Evolutionary conservation across 1,284 basidiomycete genomes (phyloP).

Genomic region (Clitocybe nebularis): DNA sequence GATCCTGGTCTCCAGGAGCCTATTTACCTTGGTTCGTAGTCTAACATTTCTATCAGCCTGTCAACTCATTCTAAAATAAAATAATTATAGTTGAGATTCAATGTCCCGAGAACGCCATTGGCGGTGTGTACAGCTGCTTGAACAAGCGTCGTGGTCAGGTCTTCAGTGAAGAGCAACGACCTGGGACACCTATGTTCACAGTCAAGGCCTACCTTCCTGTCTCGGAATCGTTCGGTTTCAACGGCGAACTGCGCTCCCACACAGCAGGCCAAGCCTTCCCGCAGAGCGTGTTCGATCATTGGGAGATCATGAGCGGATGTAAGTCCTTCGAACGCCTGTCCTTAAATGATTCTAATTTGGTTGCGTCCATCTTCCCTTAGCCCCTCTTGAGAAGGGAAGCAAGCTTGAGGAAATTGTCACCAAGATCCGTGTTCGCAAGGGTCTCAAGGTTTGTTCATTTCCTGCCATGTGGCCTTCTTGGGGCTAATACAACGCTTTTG

Average conservation of each 20-base stretch:
- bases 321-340: constrained; percentile 25
- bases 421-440: constrained; percentile 87
- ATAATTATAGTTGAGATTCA: constrained; percentile 89
- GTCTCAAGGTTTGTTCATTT: constrained; percentile 67
- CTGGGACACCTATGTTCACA: constrained; percentile 99
- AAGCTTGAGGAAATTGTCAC: constrained; percentile 88
- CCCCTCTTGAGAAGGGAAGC: constrained; percentile 79
- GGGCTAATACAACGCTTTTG: constrained; percentile 13
- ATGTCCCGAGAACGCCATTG: constrained; percentile 90
- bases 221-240: constrained; percentile 98
- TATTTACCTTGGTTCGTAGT: constrained; percentile 4
- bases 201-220: constrained; percentile 99
- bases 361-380: constrained; percentile 27
- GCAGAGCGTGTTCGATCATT: constrained; percentile 93
- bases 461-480: not conserved
- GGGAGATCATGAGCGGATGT: constrained; percentile 83
- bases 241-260: constrained; percentile 89
- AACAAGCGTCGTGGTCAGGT: constrained; percentile 99
- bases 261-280: constrained; percentile 99
- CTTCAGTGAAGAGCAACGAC: constrained; percentile 95
- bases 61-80: no score
- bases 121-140: constrained; percentile 94
- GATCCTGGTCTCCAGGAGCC: constrained; percentile 8
- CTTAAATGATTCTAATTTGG: not conserved
- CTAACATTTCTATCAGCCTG: not conserved